A percentile compares a stretch with the other conserved stretches of the same genome.
These are phyloP conservation scores for Inga laurina DNA, from an alignment of 306 rosid species.

Conservation along the genomic window DNA sequence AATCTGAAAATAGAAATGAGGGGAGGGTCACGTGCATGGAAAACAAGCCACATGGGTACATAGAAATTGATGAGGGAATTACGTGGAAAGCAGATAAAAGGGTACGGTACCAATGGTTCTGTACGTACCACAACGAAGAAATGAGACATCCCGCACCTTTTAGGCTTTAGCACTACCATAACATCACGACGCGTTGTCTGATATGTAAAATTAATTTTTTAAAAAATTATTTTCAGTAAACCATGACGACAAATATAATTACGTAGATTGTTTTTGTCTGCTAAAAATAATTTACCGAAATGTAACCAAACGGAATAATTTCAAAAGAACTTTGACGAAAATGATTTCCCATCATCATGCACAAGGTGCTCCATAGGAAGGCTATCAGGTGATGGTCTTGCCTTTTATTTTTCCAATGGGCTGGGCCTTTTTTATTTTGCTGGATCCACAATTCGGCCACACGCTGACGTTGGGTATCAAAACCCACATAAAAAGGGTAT, in stretches of 20 bases:
- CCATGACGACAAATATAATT: neutral
- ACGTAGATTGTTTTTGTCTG: neutral
- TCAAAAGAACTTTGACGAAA: neutral
- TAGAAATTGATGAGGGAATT: neutral
- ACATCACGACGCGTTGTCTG: no score
- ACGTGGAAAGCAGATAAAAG: constrained; percentile 10
- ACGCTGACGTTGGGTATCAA: neutral
- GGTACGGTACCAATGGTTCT: neutral
- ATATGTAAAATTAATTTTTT: no score
- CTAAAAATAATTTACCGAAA: no score
- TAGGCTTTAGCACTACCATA: neutral
- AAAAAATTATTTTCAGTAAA: no score
- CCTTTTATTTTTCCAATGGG: neutral
- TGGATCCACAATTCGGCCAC: neutral
- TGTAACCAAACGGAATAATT: neutral
- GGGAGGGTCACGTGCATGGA: constrained; percentile 31
- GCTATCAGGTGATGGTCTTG: neutral
- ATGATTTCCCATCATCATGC: no score
- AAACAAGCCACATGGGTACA: neutral
- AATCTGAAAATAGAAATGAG: neutral
- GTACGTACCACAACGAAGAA: constrained; percentile 3
- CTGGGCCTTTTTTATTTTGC: neutral
- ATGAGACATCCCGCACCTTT: neutral
- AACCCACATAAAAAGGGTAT: neutral
- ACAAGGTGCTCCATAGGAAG: neutral